phyloP scores from a whole-genome alignment of 805 yeast genomes.

The Jamesozyma gamospora region DNA sequence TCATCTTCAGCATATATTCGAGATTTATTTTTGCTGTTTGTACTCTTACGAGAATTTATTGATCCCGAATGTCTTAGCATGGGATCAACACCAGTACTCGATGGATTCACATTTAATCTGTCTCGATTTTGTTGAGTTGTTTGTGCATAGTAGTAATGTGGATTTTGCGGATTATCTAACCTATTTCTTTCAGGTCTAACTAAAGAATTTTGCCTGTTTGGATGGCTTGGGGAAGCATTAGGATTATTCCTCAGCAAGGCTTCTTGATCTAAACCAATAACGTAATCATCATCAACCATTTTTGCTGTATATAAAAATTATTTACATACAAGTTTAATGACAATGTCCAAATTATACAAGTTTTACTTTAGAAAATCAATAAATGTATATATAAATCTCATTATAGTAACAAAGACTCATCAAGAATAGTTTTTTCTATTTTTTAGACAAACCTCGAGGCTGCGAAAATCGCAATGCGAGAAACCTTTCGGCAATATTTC shows the following conservation, averaged over 20 bases:
- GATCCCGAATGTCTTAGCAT: constrained; percentile 6
- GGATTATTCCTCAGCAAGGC: constrained; percentile 25
- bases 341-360: too few species aligned
- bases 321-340: too few species aligned
- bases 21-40: background rate
- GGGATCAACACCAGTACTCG: constrained; percentile 65
- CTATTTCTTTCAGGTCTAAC: constrained; percentile 78
- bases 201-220: constrained; percentile 42
- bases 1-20: constrained; percentile 1
- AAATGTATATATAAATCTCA: too few species aligned
- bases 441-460: too few species aligned
- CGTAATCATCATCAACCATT: constrained; percentile 9
- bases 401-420: too few species aligned
- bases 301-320: too few species aligned
- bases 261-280: constrained; percentile 18
- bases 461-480: too few species aligned
- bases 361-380: too few species aligned
- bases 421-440: too few species aligned
- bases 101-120: constrained; percentile 55
- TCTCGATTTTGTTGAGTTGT: constrained; percentile 56
- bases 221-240: constrained; percentile 9
- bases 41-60: constrained; percentile 3
- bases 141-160: constrained; percentile 68
- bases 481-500: too few species aligned
- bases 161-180: constrained; percentile 53